Conservation (phyloP, 345 rosid species). For the Brassica nigra region DNA sequence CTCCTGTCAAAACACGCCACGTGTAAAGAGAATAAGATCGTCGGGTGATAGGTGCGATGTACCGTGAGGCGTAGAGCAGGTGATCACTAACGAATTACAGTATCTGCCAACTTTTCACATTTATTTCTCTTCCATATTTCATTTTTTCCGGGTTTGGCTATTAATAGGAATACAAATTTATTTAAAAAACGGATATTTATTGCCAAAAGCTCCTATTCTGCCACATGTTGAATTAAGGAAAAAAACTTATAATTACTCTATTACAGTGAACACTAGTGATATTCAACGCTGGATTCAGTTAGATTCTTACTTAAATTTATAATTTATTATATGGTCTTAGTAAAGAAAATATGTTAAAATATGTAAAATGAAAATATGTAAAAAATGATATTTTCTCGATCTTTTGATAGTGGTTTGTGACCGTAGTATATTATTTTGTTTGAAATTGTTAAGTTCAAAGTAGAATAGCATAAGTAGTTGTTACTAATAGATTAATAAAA, state of each 20-base stretch:
- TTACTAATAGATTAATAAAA: no score
- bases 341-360: no score
- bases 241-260: not conserved
- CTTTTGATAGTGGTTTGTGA: no score
- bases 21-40: conserved; percentile 9
- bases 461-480: no score
- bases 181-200: conserved; percentile 21
- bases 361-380: no score
- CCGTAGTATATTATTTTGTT: no score
- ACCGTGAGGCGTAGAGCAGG: conserved; percentile 23
- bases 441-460: no score
- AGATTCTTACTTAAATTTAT: no score
- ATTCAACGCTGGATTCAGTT: no score
- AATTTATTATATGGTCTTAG: no score
- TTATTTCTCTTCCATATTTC: conserved; percentile 27
- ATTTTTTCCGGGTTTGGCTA: conserved; percentile 32
- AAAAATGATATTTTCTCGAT: no score
- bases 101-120: conserved; percentile 44
- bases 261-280: conserved; percentile 32
- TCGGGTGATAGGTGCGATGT: not conserved
- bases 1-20: not conserved
- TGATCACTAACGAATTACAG: conserved; percentile 30
- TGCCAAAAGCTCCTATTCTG: conserved; percentile 34
- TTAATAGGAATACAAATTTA: conserved; percentile 21
- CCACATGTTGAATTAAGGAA: conserved; percentile 31